Conservation (phyloP, 352 stramenopile genomes). For the Globisporangium emineosum region DNA sequence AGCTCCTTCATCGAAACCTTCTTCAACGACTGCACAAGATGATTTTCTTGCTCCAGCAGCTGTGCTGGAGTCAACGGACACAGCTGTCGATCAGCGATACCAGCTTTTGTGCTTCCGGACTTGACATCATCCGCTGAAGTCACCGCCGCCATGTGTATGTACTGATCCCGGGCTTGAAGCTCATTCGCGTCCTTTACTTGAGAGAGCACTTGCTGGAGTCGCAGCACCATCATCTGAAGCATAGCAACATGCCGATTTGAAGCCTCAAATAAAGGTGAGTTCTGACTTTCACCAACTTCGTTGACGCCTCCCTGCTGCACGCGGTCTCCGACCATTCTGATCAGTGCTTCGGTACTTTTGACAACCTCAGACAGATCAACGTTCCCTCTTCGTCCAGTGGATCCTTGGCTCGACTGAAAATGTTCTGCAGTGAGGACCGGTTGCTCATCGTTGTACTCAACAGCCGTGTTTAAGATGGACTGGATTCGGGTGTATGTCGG, state of each 20-base stretch:
- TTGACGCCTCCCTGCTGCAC: conserved; percentile 23
- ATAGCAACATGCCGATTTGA: conserved; percentile 25
- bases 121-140: conserved; percentile 2
- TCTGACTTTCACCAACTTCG: conserved; percentile 11
- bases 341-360: conserved; percentile 28
- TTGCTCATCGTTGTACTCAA: conserved; percentile 32
- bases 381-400: conserved; percentile 13
- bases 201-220: conserved; percentile 27
- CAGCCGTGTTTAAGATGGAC: conserved; percentile 26
- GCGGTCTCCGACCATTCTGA: conserved; percentile 27
- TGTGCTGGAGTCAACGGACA: conserved; percentile 44
- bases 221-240: conserved; percentile 32
- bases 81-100: conserved; percentile 14
- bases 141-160: conserved; percentile 31
- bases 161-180: conserved; percentile 24
- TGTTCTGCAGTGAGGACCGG: conserved; percentile 29
- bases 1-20: conserved; percentile 51
- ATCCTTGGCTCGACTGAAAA: conserved; percentile 19
- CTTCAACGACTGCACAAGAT: conserved; percentile 46
- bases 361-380: conserved; percentile 35
- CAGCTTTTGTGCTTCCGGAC: conserved; percentile 9
- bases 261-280: conserved; percentile 18
- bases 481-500: conserved; percentile 23
- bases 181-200: conserved; percentile 40
- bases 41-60: conserved; percentile 33